Conservation (phyloP, 768 basidiomycete species). For the Fomitopsis pulvina region DNA sequence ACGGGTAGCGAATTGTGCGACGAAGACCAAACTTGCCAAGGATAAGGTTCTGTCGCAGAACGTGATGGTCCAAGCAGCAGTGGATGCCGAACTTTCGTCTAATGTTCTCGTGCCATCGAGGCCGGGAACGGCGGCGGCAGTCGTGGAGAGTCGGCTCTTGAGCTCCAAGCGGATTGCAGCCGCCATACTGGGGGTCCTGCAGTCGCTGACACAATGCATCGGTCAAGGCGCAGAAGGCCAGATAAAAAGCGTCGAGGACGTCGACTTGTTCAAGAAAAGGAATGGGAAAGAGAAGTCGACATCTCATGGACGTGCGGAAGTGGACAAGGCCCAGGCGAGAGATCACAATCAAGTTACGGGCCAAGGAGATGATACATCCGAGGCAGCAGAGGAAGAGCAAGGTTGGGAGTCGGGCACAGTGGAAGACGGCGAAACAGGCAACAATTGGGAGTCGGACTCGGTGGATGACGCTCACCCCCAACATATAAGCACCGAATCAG, state of each 20-base stretch:
- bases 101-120: constrained; percentile 27
- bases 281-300: too few species aligned
- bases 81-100: constrained; percentile 38
- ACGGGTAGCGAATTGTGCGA: constrained; percentile 54
- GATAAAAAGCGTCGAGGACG: too few species aligned
- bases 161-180: constrained; percentile 72
- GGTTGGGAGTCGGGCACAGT: constrained; percentile 54
- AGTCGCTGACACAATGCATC: constrained; percentile 9
- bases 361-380: constrained; percentile 17
- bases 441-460: constrained; percentile 28
- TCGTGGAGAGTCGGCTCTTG: constrained; percentile 65
- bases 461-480: constrained; percentile 12
- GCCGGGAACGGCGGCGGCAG: constrained; percentile 41
- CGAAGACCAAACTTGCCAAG: constrained; percentile 69
- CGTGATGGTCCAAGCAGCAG: constrained; percentile 36
- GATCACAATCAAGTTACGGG: constrained; percentile 16
- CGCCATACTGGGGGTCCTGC: constrained; percentile 46
- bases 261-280: too few species aligned
- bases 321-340: too few species aligned
- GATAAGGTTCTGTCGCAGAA: constrained; percentile 52
- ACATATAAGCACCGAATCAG: background rate
- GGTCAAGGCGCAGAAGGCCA: background rate
- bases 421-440: constrained; percentile 19
- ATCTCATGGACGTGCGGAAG: too few species aligned
- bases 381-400: constrained; percentile 17